Evolutionary conservation across 306 rosid genomes (phyloP).

Genomic region (Rosa multiflora): DNA sequence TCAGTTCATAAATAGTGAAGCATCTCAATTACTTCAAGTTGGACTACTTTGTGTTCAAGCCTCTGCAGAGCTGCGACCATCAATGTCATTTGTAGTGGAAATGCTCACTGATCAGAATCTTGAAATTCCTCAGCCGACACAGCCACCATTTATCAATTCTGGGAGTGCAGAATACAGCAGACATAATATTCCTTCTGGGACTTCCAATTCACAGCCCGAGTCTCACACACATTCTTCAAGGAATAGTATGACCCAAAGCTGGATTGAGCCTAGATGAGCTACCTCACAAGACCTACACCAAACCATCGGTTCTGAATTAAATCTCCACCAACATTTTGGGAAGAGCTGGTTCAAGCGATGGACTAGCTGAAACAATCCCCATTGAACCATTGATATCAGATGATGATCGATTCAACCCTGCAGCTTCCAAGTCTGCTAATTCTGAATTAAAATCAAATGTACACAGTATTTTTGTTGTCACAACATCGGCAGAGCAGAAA

Average conservation of each 20-base stretch:
- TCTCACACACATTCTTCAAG: constrained; percentile 31
- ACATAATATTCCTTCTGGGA: neutral
- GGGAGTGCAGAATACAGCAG: constrained; percentile 13
- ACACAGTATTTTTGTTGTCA: neutral
- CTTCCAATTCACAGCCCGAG: constrained; percentile 3
- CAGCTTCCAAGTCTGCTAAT: neutral
- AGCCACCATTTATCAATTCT: constrained; percentile 45
- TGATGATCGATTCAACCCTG: neutral
- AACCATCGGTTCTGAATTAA: neutral
- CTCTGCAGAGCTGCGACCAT: constrained; percentile 49
- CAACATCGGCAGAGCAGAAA: neutral
- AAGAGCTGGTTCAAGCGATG: neutral
- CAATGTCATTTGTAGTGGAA: constrained; percentile 50
- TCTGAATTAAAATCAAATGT: neutral
- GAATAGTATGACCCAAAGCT: constrained; percentile 38
- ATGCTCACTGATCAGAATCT: constrained; percentile 29
- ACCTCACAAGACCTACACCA: neutral
- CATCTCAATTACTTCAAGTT: constrained; percentile 44
- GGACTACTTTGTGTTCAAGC: constrained; percentile 58
- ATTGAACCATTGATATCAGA: neutral
- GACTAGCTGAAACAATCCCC: neutral
- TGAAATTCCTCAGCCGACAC: constrained; percentile 47
- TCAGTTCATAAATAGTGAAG: constrained; percentile 29
- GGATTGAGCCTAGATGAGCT: constrained; percentile 40
- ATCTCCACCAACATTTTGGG: neutral